Percentiles rank a stretch among this genome's conserved stretches.
phyloP scores from a whole-genome alignment of 495 filamentous ascomycete genomes.

The Xylaria longipes region DNA sequence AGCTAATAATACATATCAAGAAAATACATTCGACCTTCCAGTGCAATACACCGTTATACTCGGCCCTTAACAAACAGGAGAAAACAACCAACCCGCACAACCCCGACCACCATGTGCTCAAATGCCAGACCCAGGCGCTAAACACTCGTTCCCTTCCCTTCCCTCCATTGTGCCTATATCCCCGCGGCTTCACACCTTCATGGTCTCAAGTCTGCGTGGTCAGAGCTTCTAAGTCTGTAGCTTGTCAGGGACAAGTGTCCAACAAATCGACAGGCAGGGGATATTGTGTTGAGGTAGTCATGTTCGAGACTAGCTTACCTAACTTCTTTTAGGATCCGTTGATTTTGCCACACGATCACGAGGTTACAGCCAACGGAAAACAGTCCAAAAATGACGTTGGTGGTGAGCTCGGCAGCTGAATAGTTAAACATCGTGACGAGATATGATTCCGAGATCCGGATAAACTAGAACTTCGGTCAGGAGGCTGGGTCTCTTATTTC shows the following conservation, averaged over 20 bases:
- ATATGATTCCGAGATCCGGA: background rate
- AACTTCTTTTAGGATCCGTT: background rate
- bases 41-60: background rate
- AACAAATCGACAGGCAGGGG: too few relatives aligned
- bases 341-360: slow-evolving; percentile 10
- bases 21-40: background rate
- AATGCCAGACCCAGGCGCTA: background rate
- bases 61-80: background rate
- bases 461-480: background rate
- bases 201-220: background rate
- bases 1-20: slow-evolving; percentile 11
- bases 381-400: slow-evolving; percentile 16
- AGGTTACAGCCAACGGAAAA: slow-evolving; percentile 8
- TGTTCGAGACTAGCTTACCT: background rate
- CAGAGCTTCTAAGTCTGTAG: background rate
- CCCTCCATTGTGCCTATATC: background rate
- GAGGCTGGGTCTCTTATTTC: background rate
- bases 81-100: background rate
- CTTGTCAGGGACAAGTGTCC: background rate
- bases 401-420: slow-evolving; percentile 15
- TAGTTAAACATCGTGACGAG: background rate
- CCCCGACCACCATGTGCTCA: background rate
- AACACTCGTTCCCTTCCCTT: background rate
- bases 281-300: background rate
- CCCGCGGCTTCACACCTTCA: background rate